phyloP scores from a whole-genome alignment of 495 filamentous ascomycete species.

The Immersiella caudata region DNA sequence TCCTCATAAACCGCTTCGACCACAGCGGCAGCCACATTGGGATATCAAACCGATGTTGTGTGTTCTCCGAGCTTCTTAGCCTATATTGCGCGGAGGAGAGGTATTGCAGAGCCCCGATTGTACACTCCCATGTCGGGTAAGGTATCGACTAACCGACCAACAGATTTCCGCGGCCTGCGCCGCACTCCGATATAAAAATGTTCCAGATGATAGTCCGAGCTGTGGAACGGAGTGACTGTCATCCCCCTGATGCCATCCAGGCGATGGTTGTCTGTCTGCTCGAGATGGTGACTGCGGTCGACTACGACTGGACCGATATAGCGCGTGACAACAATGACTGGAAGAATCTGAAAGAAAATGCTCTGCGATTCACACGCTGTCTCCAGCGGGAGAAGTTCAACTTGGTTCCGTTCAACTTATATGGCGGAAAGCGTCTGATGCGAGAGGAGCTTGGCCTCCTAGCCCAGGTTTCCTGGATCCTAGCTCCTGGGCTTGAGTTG shows the following conservation, averaged over 20 bases:
- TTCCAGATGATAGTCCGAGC: not conserved
- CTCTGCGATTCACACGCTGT: not conserved
- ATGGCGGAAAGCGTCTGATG: not conserved
- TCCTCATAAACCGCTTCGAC: not conserved
- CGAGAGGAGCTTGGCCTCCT: not conserved
- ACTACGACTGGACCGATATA: not conserved
- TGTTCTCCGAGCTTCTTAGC: not conserved
- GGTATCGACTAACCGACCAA: not conserved
- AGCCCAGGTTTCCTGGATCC: too few species aligned
- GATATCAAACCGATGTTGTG: too few species aligned
- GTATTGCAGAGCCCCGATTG: not conserved
- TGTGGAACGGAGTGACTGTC: not conserved
- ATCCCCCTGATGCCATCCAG: not conserved
- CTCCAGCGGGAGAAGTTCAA: not conserved
- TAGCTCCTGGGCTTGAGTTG: too few species aligned
- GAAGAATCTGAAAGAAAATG: not conserved
- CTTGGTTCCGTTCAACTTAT: not conserved
- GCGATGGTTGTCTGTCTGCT: not conserved
- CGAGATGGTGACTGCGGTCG: not conserved
- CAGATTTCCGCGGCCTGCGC: not conserved
- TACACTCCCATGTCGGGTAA: too few species aligned
- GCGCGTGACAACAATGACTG: not conserved
- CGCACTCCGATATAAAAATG: too few species aligned
- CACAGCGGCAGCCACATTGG: too few species aligned
- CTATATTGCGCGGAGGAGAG: not conserved